A percentile compares a stretch with the other conserved stretches of the same genome.
Conservation (phyloP, 73 alveolate genomes). For the Diophrys appendiculata region DNA sequence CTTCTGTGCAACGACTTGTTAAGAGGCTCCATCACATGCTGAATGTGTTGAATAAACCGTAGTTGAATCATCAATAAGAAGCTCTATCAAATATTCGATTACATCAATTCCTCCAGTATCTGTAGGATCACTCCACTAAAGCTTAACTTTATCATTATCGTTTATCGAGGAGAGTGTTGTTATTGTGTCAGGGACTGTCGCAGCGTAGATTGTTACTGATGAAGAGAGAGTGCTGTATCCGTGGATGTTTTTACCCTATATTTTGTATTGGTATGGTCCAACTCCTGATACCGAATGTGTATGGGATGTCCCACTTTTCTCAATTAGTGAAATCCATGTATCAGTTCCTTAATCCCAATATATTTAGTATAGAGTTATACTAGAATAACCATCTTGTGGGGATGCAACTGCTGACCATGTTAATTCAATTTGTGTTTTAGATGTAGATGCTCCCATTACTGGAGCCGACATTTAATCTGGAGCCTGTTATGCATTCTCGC, state of each 20-base stretch:
- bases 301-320: too few relatives aligned
- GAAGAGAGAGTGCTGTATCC: constrained; percentile 50
- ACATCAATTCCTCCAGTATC: constrained; percentile 32
- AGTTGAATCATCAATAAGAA: too few relatives aligned
- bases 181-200: constrained; percentile 30
- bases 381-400: constrained; percentile 2
- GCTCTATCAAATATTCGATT: background rate
- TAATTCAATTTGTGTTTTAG: background rate
- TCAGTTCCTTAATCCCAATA: background rate
- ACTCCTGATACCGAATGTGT: too few relatives aligned
- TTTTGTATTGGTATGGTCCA: too few relatives aligned
- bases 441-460: background rate
- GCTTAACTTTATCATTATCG: background rate
- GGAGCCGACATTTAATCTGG: constrained; percentile 11
- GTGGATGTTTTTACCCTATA: constrained; percentile 54
- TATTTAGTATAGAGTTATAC: background rate
- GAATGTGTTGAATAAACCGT: too few relatives aligned
- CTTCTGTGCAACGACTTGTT: too few relatives aligned
- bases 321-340: too few relatives aligned
- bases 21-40: too few relatives aligned
- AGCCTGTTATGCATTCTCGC: constrained; percentile 10
- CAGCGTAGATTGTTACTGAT: constrained; percentile 21
- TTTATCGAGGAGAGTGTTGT: constrained; percentile 22
- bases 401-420: constrained; percentile 1
- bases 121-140: constrained; percentile 33